Conservation (phyloP, 306 rosid genomes). For the Styphnolobium japonicum region DNA sequence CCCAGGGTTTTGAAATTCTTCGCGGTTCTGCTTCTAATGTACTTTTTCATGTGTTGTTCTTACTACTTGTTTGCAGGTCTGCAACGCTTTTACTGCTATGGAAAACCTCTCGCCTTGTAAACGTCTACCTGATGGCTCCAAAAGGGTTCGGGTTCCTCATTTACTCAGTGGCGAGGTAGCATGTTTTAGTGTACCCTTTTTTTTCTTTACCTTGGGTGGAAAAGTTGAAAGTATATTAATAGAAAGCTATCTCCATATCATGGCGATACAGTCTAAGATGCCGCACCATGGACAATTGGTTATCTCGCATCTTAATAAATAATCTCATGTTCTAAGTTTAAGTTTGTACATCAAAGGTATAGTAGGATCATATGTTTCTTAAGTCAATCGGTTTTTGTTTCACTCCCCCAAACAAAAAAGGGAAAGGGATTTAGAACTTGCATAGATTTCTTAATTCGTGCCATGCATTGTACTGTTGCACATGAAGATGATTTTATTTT, state of each 20-base stretch:
- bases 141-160: conserved; percentile 67
- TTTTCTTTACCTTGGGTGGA: background rate
- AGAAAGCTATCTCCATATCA: background rate
- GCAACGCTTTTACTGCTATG: conserved; percentile 23
- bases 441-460: background rate
- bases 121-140: conserved; percentile 72
- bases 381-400: background rate
- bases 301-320: background rate
- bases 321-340: background rate
- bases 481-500: background rate
- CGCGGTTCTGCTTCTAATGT: background rate
- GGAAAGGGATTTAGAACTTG: background rate
- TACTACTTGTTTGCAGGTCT: conserved; percentile 41
- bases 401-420: background rate
- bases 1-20: background rate
- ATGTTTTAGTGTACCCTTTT: background rate
- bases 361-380: background rate
- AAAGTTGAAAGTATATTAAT: background rate
- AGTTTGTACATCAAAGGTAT: background rate
- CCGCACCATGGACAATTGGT: background rate
- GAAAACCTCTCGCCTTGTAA: conserved; percentile 48
- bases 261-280: background rate
- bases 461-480: background rate
- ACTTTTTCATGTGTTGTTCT: background rate
- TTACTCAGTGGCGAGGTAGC: conserved; percentile 53